Conservation (phyloP, 352 stramenopile genomes). For the Pythium brachiatum region DNA sequence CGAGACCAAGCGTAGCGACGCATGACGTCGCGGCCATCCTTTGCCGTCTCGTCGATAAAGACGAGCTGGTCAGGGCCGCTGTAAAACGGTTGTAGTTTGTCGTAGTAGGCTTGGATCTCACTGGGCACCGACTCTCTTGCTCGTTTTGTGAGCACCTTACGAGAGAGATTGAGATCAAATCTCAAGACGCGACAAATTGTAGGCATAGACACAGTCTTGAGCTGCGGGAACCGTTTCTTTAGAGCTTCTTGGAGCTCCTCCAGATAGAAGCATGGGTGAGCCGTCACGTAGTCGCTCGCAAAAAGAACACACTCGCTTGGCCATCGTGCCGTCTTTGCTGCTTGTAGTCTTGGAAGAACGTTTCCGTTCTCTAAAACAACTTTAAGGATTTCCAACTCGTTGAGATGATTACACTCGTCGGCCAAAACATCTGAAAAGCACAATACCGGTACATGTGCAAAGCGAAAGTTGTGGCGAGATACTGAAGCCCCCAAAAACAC, state of each 20-base stretch:
- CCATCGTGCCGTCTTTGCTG: no score
- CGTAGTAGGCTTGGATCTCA: slow-evolving; percentile 3
- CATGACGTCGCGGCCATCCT: slow-evolving; percentile 18
- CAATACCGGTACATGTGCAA: no score
- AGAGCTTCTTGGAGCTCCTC: slow-evolving; percentile 26
- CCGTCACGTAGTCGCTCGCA: slow-evolving; percentile 13
- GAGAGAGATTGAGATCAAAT: slow-evolving; percentile 24
- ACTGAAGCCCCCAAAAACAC: no score
- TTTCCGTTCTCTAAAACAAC: slow-evolving; percentile 5
- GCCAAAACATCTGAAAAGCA: slow-evolving; percentile 11
- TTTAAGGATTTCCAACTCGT: slow-evolving; percentile 5
- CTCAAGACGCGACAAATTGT: slow-evolving; percentile 25
- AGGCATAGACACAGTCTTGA: slow-evolving; percentile 7
- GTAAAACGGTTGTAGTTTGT: slow-evolving; percentile 19
- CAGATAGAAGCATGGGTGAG: slow-evolving; percentile 32
- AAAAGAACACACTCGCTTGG: slow-evolving; percentile 5
- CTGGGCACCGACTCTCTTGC: background rate
- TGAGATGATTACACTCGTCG: background rate
- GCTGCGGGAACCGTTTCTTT: background rate
- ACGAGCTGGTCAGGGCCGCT: slow-evolving; percentile 23
- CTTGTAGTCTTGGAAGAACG: background rate
- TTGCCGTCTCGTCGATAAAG: slow-evolving; percentile 24
- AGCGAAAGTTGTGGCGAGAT: no score
- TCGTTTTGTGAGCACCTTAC: background rate
- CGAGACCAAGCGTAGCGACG: slow-evolving; percentile 18